phyloP scores from a whole-genome alignment of 2,329 filamentous ascomycete species.

The Lecanicillium sp. region DNA sequence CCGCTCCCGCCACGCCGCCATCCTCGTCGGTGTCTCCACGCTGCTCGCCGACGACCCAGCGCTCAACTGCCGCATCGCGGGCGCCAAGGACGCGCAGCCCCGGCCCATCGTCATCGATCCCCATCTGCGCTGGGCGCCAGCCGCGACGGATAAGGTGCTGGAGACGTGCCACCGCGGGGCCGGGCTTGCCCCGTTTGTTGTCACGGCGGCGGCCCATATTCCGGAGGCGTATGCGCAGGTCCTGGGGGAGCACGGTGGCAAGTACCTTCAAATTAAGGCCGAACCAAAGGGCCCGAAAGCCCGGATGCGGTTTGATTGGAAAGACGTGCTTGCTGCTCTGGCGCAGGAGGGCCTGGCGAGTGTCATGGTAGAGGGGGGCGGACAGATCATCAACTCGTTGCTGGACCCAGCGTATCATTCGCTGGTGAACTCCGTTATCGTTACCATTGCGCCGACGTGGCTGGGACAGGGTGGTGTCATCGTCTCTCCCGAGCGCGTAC shows the following conservation, averaged over 20 bases:
- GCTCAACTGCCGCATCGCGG: slow-evolving; percentile 71
- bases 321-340: slow-evolving; percentile 55
- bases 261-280: slow-evolving; percentile 39
- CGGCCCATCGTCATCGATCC: slow-evolving; percentile 80
- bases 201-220: slow-evolving; percentile 47
- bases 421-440: slow-evolving; percentile 72
- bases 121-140: slow-evolving; percentile 63
- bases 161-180: slow-evolving; percentile 55
- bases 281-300: slow-evolving; percentile 22
- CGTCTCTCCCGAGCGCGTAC: slow-evolving; percentile 61
- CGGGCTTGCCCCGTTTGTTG: slow-evolving; percentile 68
- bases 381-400: slow-evolving; percentile 72
- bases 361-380: slow-evolving; percentile 91
- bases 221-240: slow-evolving; percentile 37
- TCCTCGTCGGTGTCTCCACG: slow-evolving; percentile 79
- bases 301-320: slow-evolving; percentile 54
- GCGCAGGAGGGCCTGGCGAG: slow-evolving; percentile 58
- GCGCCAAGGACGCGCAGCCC: slow-evolving; percentile 57
- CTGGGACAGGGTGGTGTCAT: slow-evolving; percentile 77
- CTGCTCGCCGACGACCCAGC: slow-evolving; percentile 79
- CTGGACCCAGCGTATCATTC: slow-evolving; percentile 54
- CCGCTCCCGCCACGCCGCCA: slow-evolving; percentile 74
- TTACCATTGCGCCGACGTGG: slow-evolving; percentile 87
- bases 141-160: slow-evolving; percentile 56
- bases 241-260: slow-evolving; percentile 46